Evolutionary conservation across 352 stramenopile genomes (phyloP).

Genomic region (Phytophthora pinifolia): DNA sequence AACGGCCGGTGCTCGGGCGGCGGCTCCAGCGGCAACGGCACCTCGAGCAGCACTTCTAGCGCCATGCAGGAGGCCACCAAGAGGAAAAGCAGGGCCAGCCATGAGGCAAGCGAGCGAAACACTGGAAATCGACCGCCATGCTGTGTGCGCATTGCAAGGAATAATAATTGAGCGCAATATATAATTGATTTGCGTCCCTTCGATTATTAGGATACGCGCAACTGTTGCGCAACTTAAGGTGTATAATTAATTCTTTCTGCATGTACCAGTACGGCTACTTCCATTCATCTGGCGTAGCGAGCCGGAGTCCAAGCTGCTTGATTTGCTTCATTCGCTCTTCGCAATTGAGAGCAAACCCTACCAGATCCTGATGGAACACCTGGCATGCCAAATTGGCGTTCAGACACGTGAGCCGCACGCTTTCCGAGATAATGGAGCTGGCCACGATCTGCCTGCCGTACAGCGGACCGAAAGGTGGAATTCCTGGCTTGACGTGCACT

Average conservation of each 20-base stretch:
- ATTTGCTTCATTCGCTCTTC: constrained; percentile 89
- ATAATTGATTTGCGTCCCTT: constrained; percentile 12
- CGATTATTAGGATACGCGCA: constrained; percentile 17
- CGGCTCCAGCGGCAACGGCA: constrained; percentile 28
- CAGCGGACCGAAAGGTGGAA: constrained; percentile 75
- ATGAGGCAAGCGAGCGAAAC: not conserved
- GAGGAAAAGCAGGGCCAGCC: constrained; percentile 19
- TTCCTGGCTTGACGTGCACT: constrained; percentile 70
- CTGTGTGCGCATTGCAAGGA: constrained; percentile 11
- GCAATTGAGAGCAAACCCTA: constrained; percentile 79
- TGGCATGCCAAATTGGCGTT: constrained; percentile 87
- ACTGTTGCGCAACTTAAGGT: not conserved
- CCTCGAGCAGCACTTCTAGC: constrained; percentile 25
- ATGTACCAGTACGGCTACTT: too few relatives aligned
- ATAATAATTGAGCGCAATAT: constrained; percentile 4
- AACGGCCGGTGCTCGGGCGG: constrained; percentile 29
- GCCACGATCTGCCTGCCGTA: constrained; percentile 74
- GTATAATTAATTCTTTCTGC: too few relatives aligned
- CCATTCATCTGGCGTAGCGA: constrained; percentile 58
- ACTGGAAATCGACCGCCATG: constrained; percentile 3
- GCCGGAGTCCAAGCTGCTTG: constrained; percentile 72
- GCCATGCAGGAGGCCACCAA: constrained; percentile 22
- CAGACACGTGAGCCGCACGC: constrained; percentile 72
- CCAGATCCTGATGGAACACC: constrained; percentile 79
- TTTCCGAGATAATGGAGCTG: constrained; percentile 57